Base-by-base conservation (phyloP, 2,329 filamentous ascomycete species). In the Venturia carpophila region DNA sequence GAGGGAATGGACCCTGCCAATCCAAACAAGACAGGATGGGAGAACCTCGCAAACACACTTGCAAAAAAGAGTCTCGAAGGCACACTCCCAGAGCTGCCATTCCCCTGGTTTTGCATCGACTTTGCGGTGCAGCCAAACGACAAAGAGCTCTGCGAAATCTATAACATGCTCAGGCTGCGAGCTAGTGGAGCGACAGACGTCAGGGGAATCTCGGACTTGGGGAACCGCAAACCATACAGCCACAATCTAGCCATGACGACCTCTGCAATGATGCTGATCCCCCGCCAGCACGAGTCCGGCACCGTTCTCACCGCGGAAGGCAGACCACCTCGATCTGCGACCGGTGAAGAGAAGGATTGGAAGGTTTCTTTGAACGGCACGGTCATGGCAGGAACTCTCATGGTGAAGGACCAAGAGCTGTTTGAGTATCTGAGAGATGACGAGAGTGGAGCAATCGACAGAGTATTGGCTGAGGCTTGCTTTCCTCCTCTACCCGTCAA, bases 171-270 rank as follows among this genome's bases (percentile, higher is more conserved):
- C 41, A n/a, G 39, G n/a, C n/a, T 62, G 19, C 30, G 27, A n/a
- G 52, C 52, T 11, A 58, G 52, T 39, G 21, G 30, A 19, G 52
- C 15, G 30, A 58, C 30, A 3, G 52, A 58, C 15, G 9, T n/a
- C 17, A 34, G 19, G 19, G 30, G 30, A 10, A 15, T 58, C 24
- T 34, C 27, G 27, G n/a, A 58, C 27, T 21, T 37, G 15, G 27
- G 5, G 19, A 34, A 9, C 3, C 30, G 17, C 7, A 58, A 34
- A 0, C 75, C 76, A 0, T 80, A 85, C 58, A 84, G 82, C 71
- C 85, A 86, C 71, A 86, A 85, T 66, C 75, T 85, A 2, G 82
- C 80, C 11, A 81, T 85, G 78, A 85, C 83, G 0, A 77, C 76
- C 3, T 71, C 75, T 1, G 76, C 74, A 9, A 84, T 86, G 81